phyloP scores from a whole-genome alignment of 2,329 filamentous ascomycete species.

The Penicillium sp. region DNA sequence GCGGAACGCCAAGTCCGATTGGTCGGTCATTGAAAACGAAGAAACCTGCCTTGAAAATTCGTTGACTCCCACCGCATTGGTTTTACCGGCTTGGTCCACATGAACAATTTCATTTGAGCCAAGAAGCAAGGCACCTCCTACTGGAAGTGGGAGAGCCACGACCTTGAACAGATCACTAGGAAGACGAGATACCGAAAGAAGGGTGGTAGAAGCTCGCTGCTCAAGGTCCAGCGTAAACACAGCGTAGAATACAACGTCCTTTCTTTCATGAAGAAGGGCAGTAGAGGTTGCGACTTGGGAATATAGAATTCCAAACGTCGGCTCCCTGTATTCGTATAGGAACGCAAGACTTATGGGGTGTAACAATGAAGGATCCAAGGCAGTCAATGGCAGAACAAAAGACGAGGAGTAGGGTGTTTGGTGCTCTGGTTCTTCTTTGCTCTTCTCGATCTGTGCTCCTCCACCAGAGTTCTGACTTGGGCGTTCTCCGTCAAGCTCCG shows the following conservation, averaged over 20 bases:
- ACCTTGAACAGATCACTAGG: conserved; percentile 85
- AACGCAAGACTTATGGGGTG: conserved; percentile 91
- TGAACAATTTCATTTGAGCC: conserved; percentile 91
- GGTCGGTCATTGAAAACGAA: conserved; percentile 79
- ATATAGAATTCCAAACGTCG: conserved; percentile 91
- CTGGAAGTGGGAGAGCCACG: conserved; percentile 75
- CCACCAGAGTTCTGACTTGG: conserved; percentile 43
- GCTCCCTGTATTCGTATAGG: conserved; percentile 93
- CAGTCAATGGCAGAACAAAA: conserved; percentile 86
- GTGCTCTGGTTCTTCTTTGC: conserved; percentile 35
- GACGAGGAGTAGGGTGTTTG: conserved; percentile 79
- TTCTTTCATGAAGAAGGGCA: conserved; percentile 70
- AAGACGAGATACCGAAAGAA: conserved; percentile 78
- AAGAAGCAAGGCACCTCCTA: conserved; percentile 83
- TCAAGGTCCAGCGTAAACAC: conserved; percentile 94
- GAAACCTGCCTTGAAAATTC: conserved; percentile 80
- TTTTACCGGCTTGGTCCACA: conserved; percentile 91
- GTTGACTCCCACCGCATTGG: conserved; percentile 90
- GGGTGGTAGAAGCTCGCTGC: conserved; percentile 86
- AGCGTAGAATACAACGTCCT: conserved; percentile 83
- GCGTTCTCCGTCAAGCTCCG: conserved; percentile 69
- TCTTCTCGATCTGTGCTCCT: conserved; percentile 26
- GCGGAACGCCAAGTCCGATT: conserved; percentile 73
- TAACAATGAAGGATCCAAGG: conserved; percentile 80
- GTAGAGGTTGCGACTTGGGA: conserved; percentile 70